phyloP scores from a whole-genome alignment of 2,329 filamentous ascomycete genomes.

The Chrysosphaeria jannelii region DNA sequence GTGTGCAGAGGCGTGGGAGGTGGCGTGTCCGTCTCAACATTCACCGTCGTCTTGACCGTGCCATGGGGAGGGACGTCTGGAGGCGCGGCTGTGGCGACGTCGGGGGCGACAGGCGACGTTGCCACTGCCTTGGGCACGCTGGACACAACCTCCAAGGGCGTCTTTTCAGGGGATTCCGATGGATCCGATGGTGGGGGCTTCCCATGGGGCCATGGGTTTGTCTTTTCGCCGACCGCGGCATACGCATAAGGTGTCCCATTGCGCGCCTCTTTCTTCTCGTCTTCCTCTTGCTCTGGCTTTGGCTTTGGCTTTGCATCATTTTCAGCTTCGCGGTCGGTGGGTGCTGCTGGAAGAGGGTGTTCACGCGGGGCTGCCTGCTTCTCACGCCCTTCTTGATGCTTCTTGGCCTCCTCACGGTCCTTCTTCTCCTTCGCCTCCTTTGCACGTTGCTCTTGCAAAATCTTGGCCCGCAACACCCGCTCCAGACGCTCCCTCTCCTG shows the following conservation, averaged over 20 bases:
- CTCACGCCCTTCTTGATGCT: conserved; percentile 6
- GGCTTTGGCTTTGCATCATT: conserved; percentile 9
- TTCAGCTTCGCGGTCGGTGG: conserved; percentile 10
- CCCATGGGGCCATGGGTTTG: conserved; percentile 37
- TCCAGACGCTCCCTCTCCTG: conserved; percentile 7
- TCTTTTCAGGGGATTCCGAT: no score
- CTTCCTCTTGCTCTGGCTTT: conserved; percentile 8
- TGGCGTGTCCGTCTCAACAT: conserved; percentile 25
- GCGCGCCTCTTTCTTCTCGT: conserved; percentile 5
- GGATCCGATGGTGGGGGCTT: conserved; percentile 12
- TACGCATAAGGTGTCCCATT: conserved; percentile 27
- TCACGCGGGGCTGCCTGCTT: conserved; percentile 1
- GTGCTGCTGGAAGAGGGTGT: no score
- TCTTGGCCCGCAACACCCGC: conserved; percentile 7
- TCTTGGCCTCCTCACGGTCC: conserved; percentile 5
- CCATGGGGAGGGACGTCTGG: conserved; percentile 11
- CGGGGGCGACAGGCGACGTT: no score
- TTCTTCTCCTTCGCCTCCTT: conserved; percentile 7
- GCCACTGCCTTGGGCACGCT: no score
- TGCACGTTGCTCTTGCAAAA: conserved; percentile 7
- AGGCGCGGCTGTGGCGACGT: background rate
- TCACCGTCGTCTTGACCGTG: conserved; percentile 9
- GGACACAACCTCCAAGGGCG: no score
- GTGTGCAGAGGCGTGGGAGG: no score
- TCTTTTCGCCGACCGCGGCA: conserved; percentile 35